Evolutionary conservation across 139 green algal genomes (phyloP).

Genomic region (Picochlorum sp.): DNA sequence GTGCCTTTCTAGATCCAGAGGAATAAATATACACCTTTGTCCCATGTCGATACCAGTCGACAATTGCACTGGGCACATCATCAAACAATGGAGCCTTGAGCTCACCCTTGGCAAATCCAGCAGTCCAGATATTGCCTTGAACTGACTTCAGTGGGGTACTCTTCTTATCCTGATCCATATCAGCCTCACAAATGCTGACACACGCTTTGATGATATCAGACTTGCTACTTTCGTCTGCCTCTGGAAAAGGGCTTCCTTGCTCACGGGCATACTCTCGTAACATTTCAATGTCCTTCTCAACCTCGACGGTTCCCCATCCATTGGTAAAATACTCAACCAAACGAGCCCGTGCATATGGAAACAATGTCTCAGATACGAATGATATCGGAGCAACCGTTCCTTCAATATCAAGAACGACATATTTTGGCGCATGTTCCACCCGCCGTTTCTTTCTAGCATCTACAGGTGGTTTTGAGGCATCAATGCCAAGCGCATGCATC

Average conservation of each 20-base stretch:
- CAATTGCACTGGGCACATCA: constrained; percentile 72
- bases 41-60: constrained; percentile 50
- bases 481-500: constrained; percentile 69
- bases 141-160: constrained; percentile 42
- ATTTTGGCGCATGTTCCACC: constrained; percentile 8
- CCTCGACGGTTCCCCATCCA: constrained; percentile 50
- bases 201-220: constrained; percentile 5
- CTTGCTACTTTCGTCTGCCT: neutral
- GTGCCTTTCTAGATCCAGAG: constrained; percentile 59
- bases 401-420: constrained; percentile 91
- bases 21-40: constrained; percentile 95
- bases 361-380: constrained; percentile 81
- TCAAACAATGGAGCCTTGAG: constrained; percentile 66
- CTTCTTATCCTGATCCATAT: constrained; percentile 69
- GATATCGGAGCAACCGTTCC: constrained; percentile 86
- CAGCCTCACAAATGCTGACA: constrained; percentile 41
- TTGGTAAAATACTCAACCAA: constrained; percentile 46
- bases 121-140: constrained; percentile 61
- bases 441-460: no score
- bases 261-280: constrained; percentile 50
- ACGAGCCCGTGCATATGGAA: constrained; percentile 62
- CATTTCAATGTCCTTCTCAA: constrained; percentile 52
- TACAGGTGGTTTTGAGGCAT: constrained; percentile 33
- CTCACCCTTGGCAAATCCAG: constrained; percentile 65
- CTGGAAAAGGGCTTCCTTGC: constrained; percentile 3